phyloP scores from a whole-genome alignment of 1,284 basidiomycete genomes.

The Leccinum pachyderme region DNA sequence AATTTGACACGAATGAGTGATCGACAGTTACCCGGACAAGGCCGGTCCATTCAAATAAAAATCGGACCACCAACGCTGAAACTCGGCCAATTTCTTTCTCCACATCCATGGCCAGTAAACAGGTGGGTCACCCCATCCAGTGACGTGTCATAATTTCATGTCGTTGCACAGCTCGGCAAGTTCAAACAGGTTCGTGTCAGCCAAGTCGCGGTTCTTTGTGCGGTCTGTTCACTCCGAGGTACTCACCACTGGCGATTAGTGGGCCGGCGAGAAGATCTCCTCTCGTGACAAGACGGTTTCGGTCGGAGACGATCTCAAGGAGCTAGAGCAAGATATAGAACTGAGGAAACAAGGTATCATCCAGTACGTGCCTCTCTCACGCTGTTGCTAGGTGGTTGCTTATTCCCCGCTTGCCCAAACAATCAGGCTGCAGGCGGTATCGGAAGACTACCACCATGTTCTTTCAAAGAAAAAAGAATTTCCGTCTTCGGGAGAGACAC shows the following conservation, averaged over 20 bases:
- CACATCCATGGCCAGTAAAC: slow-evolving; percentile 53
- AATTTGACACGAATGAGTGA: neutral
- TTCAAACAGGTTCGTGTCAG: slow-evolving; percentile 52
- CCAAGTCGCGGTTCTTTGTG: slow-evolving; percentile 8
- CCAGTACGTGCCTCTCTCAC: slow-evolving; percentile 43
- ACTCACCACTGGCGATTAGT: slow-evolving; percentile 38
- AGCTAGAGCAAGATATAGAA: slow-evolving; percentile 70
- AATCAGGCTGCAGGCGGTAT: slow-evolving; percentile 56
- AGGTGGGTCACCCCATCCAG: slow-evolving; percentile 38
- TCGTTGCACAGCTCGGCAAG: slow-evolving; percentile 53
- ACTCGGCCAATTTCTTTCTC: neutral
- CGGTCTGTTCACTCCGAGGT: slow-evolving; percentile 28
- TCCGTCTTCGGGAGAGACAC: slow-evolving; percentile 54
- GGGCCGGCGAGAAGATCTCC: slow-evolving; percentile 76
- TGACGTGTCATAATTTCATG: neutral
- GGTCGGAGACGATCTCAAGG: slow-evolving; percentile 59
- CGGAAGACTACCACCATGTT: slow-evolving; percentile 58
- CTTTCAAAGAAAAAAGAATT: slow-evolving; percentile 67
- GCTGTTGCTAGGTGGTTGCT: neutral
- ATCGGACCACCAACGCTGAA: slow-evolving; percentile 9
- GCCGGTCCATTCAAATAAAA: slow-evolving; percentile 22
- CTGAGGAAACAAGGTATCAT: slow-evolving; percentile 60
- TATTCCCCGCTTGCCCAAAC: neutral
- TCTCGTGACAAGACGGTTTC: slow-evolving; percentile 66
- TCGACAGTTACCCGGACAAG: slow-evolving; percentile 15